Percentiles rank a stretch among this genome's conserved stretches.
Conservation (phyloP, 495 filamentous ascomycete genomes). For the Aspergillus incahuasiensis region DNA sequence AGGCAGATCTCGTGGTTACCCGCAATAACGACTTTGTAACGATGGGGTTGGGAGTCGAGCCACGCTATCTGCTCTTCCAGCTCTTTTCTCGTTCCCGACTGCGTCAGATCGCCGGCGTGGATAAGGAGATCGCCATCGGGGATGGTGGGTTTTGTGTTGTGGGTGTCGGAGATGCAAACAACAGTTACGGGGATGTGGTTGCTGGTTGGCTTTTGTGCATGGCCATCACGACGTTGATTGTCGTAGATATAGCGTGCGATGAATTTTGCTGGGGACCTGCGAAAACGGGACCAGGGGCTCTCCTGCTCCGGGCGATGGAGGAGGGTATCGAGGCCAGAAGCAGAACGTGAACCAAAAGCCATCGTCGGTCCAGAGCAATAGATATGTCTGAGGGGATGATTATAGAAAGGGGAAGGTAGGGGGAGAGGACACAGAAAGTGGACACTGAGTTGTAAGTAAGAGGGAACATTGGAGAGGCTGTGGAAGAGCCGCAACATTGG, state of each 20-base stretch:
- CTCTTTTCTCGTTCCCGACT: slow-evolving; percentile 51
- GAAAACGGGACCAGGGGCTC: background rate
- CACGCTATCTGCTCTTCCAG: slow-evolving; percentile 63
- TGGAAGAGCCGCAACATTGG: no score
- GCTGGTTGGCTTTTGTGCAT: background rate
- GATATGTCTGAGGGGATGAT: no score
- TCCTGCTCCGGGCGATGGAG: slow-evolving; percentile 5
- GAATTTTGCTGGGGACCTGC: background rate
- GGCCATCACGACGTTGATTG: no score
- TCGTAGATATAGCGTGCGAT: slow-evolving; percentile 1
- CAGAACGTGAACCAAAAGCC: no score
- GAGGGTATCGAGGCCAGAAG: background rate
- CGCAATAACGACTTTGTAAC: slow-evolving; percentile 63
- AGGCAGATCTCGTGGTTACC: slow-evolving; percentile 72
- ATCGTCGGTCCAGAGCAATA: no score
- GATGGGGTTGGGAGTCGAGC: slow-evolving; percentile 56
- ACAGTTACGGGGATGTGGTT: slow-evolving; percentile 46
- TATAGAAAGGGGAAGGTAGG: no score
- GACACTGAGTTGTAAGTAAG: no score
- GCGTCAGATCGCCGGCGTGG: slow-evolving; percentile 70
- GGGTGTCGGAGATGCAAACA: slow-evolving; percentile 76
- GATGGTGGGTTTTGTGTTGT: slow-evolving; percentile 52
- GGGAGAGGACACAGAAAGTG: no score
- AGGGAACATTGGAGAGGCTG: no score
- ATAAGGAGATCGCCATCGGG: slow-evolving; percentile 70